Base-by-base conservation (phyloP, 2,329 filamentous ascomycete species). In the Xylaria sp. region DNA sequence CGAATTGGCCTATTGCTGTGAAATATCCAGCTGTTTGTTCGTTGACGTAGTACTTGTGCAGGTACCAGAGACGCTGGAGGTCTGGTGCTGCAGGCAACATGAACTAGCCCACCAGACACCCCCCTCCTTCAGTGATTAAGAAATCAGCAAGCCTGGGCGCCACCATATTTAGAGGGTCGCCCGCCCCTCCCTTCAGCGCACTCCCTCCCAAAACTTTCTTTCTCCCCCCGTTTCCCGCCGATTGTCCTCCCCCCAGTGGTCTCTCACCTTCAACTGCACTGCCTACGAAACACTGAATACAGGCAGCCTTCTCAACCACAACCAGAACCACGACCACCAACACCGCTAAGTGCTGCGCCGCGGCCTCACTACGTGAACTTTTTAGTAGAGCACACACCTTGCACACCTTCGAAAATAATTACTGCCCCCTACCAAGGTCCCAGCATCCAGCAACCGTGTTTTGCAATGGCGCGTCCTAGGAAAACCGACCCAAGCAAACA, bases 391-490 rank as follows among this genome's bases (percentile, higher is more conserved):
- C 24, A 26, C 29, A 7, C 29, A 34, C 29, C 29, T 26, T 34
- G 29, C 29, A 34, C 29, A 34, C 29, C 29, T 34, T 34, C 8
- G 3, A n/a, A n/a, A n/a, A n/a, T n/a, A n/a, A n/a, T n/a, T n/a
- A n/a, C n/a, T n/a, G n/a, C n/a, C n/a, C n/a, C n/a, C n/a, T n/a
- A n/a, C n/a, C n/a, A 4, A n/a, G 50, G 20, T 40, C 42, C 29
- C 24, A 21, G 7, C 42, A 20, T 38, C 22, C n/a, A 34, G 29
- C 13, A n/a, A n/a, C n/a, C n/a, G n/a, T n/a, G n/a, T n/a, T 43
- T 16, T 52, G 63, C 59, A 63, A 76, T 76, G 74, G 69, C 72
- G 53, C 72, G 72, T 51, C 65, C 70, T 40, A 75, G 75, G 69
- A 76, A 76, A 61, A 39, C 64, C 7, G 72, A 72, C 9, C 65